Percentiles rank a stretch among this genome's conserved stretches.
These are phyloP conservation scores for Nakazawaea wyomingensis DNA, from an alignment of 805 yeast species.

Conservation along the genomic window DNA sequence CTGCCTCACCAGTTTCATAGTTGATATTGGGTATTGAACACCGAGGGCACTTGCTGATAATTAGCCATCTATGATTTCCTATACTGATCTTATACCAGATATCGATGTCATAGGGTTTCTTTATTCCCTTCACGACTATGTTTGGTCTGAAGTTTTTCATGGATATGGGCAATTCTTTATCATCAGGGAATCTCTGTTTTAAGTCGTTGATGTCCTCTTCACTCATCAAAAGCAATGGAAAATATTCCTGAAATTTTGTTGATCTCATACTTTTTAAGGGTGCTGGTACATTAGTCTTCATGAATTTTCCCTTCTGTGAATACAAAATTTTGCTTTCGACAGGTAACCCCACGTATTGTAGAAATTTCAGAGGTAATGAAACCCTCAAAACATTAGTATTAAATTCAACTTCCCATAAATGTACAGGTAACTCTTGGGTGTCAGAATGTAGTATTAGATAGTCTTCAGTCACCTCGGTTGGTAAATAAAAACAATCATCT, in stretches of 20 bases:
- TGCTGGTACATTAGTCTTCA: conserved; percentile 21
- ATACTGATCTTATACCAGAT: conserved; percentile 21
- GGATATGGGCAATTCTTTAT: conserved; percentile 13
- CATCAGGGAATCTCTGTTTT: conserved; percentile 9
- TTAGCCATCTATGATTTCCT: conserved; percentile 16
- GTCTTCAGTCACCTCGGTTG: conserved; percentile 12
- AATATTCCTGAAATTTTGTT: conserved; percentile 27
- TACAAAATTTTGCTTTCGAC: conserved; percentile 18
- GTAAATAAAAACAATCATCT: conserved; percentile 15
- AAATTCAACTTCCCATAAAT: conserved; percentile 19
- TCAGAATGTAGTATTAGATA: conserved; percentile 9
- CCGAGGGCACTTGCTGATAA: conserved; percentile 24
- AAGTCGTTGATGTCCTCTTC: conserved; percentile 19
- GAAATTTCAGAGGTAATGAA: conserved; percentile 18
- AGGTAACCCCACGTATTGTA: conserved; percentile 17
- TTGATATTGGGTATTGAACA: conserved; percentile 25
- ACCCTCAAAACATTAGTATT: conserved; percentile 20
- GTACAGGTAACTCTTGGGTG: conserved; percentile 11
- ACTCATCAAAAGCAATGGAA: conserved; percentile 23
- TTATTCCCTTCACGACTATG: conserved; percentile 17
- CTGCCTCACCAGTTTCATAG: conserved; percentile 15
- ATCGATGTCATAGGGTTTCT: conserved; percentile 24
- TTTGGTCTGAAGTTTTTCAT: conserved; percentile 24
- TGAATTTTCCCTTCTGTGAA: conserved; percentile 22
- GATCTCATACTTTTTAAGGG: conserved; percentile 10